Evolutionary conservation across 805 yeast species (phyloP).

Genomic region (Sugiyamaella americana): DNA sequence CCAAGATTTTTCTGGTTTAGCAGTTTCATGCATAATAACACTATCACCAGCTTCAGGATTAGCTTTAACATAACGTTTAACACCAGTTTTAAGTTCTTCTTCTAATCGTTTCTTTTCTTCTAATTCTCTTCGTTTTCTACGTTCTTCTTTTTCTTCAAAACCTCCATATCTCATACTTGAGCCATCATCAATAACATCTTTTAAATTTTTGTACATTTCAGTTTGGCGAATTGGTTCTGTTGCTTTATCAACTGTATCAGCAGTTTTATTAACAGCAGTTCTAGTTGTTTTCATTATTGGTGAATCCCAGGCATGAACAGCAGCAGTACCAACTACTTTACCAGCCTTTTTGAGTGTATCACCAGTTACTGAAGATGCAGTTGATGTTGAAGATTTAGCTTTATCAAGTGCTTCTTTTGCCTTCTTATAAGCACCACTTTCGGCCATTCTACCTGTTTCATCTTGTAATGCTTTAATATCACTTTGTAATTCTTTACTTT

Average conservation of each 20-base stretch:
- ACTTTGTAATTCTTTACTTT: constrained; percentile 81
- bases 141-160: constrained; percentile 74
- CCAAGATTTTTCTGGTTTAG: constrained; percentile 61
- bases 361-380: constrained; percentile 51
- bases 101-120: constrained; percentile 34
- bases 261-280: constrained; percentile 72
- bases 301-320: constrained; percentile 92
- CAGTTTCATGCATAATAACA: constrained; percentile 73
- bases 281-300: constrained; percentile 88
- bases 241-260: constrained; percentile 73
- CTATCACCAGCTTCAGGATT: constrained; percentile 67
- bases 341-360: constrained; percentile 83
- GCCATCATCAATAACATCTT: constrained; percentile 90
- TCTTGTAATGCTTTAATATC: constrained; percentile 92
- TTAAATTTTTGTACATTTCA: constrained; percentile 79
- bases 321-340: constrained; percentile 86
- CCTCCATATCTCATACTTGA: constrained; percentile 86
- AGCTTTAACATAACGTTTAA: constrained; percentile 63
- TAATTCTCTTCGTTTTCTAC: constrained; percentile 63
- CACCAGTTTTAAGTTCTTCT: constrained; percentile 40
- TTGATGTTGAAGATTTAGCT: constrained; percentile 60
- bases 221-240: constrained; percentile 93
- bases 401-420: constrained; percentile 88
- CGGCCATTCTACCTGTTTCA: constrained; percentile 91
- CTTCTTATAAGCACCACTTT: constrained; percentile 84